A percentile compares a stretch with the other conserved stretches of the same genome.
Evolutionary conservation across 306 rosid genomes (phyloP).

Genomic region (Calophaca sinica): DNA sequence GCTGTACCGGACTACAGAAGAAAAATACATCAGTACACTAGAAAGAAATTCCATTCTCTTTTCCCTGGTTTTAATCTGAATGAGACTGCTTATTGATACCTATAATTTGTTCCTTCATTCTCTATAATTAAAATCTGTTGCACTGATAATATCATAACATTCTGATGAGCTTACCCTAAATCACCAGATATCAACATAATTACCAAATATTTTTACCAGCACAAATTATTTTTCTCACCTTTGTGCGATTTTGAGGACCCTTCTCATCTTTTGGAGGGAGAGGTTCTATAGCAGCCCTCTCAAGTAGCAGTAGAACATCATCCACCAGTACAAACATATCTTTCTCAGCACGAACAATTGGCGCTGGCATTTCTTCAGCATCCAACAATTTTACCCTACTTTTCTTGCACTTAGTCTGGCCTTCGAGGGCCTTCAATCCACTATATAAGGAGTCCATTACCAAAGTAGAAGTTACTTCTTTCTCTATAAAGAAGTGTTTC

Average conservation of each 20-base stretch:
- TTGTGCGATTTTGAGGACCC: constrained; percentile 98
- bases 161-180: constrained; percentile 8
- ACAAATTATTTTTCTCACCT: constrained; percentile 61
- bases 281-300: constrained; percentile 96
- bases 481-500: constrained; percentile 90
- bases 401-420: constrained; percentile 76
- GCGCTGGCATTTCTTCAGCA: constrained; percentile 82
- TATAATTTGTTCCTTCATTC: background rate
- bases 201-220: constrained; percentile 24
- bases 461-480: constrained; percentile 95
- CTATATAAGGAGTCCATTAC: constrained; percentile 99
- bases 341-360: constrained; percentile 88
- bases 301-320: constrained; percentile 88
- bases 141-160: constrained; percentile 1
- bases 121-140: background rate
- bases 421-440: constrained; percentile 94
- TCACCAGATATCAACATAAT: constrained; percentile 21
- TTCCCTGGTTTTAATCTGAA: constrained; percentile 20
- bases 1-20: background rate
- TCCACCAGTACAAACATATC: constrained; percentile 89
- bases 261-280: constrained; percentile 99
- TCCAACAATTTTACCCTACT: constrained; percentile 68
- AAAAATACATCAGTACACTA: background rate
- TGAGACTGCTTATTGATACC: constrained; percentile 5
- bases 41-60: constrained; percentile 1